Percentiles rank a stretch among this genome's conserved stretches.
Evolutionary conservation across 2,329 filamentous ascomycete species (phyloP).

Genomic region (Penicillium sp.): DNA sequence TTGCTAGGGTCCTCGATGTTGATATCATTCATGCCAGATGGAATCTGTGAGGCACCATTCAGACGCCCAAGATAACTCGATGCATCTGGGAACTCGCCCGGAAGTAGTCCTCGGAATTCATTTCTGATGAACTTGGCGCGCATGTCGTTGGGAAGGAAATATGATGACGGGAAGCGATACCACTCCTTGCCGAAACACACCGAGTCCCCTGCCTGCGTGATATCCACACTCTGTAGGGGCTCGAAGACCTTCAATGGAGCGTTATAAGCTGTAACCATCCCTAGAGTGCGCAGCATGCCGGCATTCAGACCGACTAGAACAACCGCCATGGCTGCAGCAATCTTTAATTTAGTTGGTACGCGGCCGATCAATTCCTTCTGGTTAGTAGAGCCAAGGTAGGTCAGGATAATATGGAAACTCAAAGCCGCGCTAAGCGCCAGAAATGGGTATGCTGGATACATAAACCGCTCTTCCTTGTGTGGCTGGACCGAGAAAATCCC

Average conservation of each 20-base stretch:
- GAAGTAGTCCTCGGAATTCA: constrained; percentile 83
- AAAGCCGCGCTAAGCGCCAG: constrained; percentile 85
- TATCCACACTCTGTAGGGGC: constrained; percentile 45
- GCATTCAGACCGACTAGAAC: constrained; percentile 64
- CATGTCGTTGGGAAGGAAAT: constrained; percentile 79
- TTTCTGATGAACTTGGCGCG: constrained; percentile 86
- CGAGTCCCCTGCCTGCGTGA: constrained; percentile 61
- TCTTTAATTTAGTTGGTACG: constrained; percentile 72
- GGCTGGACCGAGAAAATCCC: constrained; percentile 86
- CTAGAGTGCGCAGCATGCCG: constrained; percentile 69
- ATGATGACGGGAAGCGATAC: constrained; percentile 95
- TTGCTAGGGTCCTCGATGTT: constrained; percentile 85
- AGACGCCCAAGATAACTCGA: constrained; percentile 67
- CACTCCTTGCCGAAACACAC: constrained; percentile 95
- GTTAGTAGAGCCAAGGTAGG: constrained; percentile 68
- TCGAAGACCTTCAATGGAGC: constrained; percentile 69
- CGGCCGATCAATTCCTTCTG: constrained; percentile 65
- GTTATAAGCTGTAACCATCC: constrained; percentile 75
- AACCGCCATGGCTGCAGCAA: constrained; percentile 59
- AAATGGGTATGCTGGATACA: constrained; percentile 95
- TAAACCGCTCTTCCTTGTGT: constrained; percentile 97
- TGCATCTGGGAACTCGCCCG: constrained; percentile 83
- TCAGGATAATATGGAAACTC: constrained; percentile 74
- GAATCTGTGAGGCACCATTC: constrained; percentile 78
- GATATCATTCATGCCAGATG: constrained; percentile 83